Evolutionary conservation across 2,329 filamentous ascomycete genomes (phyloP), one percentile per base, ranked within the genome.

Genomic region (Berkeleyomyces basicola): DNA sequence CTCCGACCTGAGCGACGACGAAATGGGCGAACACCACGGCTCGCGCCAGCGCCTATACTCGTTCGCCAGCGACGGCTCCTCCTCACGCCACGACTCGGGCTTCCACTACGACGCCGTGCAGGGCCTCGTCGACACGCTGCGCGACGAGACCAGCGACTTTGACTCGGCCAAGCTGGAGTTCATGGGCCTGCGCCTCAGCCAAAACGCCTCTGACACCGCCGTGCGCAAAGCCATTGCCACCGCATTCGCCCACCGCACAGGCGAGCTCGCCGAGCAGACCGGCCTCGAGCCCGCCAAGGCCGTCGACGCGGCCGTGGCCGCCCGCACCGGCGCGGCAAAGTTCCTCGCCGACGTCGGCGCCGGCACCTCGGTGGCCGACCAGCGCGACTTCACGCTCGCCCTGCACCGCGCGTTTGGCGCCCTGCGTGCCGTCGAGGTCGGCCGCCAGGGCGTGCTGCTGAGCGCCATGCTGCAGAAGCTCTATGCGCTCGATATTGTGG

Each of bases 61-160:
- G 55, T 89, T 91, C 69, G 80, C 86, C 47, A 90, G 87, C 0
- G 82, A 87, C 55, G 80, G 85, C 67, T 88, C 86, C 0, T 82
- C 84, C 14, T 80, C 83, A 61, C 79, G 78, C 39, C 74, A 74
- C 64, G 74, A 73, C 64, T 74, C 71, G 66, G 71, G 84, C 64
- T 97, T 97, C 79, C 88, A 96, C 71, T 80, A 86, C 65, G 92
- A 96, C 70, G 92, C 92, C 36, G 88, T 92, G 2, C 79, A 85
- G 67, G 92, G 89, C 65, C 81, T 97, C n/a, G 80, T 91, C 66
- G 91, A 96, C 69, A 88, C 90, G 33, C 79, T 97, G 49, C 85
- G 87, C 60, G 86, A 85, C 31, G 83, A 84, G 10, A 81, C 82
- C 11, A 82, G 84, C 9, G 88, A 95, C 70, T 93, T 95, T 66